Percentiles rank a stretch among this genome's conserved stretches.
phyloP scores from a whole-genome alignment of 176 grass and related monocot species.

The Eremochloa ophiuroides region DNA sequence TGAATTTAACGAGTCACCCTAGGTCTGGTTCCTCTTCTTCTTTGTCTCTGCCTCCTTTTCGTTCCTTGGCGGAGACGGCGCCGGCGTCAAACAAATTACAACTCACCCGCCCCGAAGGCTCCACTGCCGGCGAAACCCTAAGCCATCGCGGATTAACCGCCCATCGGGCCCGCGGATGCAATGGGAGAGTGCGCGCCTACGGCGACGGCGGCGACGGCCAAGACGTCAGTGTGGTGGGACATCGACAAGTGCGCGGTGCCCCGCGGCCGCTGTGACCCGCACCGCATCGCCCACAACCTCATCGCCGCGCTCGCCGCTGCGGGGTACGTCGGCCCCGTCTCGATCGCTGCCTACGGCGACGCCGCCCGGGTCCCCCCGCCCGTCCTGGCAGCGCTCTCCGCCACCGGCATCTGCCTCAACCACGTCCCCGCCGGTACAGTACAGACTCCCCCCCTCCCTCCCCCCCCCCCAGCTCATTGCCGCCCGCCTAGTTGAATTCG shows the following conservation, averaged over 20 bases:
- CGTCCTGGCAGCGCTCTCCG: constrained; percentile 58
- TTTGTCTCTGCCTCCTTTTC: not conserved
- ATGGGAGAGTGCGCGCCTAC: constrained; percentile 20
- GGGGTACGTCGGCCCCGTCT: constrained; percentile 55
- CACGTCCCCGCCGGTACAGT: constrained; percentile 74
- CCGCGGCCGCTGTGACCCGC: constrained; percentile 46
- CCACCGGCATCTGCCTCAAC: constrained; percentile 76
- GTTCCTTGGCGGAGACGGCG: not conserved
- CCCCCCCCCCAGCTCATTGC: not conserved
- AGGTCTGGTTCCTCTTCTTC: not conserved
- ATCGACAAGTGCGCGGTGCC: constrained; percentile 70
- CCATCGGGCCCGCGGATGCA: not conserved
- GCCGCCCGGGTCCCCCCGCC: constrained; percentile 10
- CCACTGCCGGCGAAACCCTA: constrained; percentile 29
- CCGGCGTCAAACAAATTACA: not conserved
- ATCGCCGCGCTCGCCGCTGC: constrained; percentile 54
- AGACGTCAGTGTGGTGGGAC: constrained; percentile 92
- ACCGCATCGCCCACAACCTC: constrained; percentile 66
- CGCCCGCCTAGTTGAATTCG: not conserved
- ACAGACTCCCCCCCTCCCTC: not conserved
- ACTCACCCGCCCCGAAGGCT: not conserved
- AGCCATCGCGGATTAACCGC: not conserved
- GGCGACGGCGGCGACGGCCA: constrained; percentile 31
- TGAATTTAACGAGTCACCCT: not conserved
- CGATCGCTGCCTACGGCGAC: constrained; percentile 72